A percentile compares a stretch with the other conserved stretches of the same genome.
Evolutionary conservation across 1,284 basidiomycete genomes (phyloP).

Genomic region (Pisolithus thermaeus): DNA sequence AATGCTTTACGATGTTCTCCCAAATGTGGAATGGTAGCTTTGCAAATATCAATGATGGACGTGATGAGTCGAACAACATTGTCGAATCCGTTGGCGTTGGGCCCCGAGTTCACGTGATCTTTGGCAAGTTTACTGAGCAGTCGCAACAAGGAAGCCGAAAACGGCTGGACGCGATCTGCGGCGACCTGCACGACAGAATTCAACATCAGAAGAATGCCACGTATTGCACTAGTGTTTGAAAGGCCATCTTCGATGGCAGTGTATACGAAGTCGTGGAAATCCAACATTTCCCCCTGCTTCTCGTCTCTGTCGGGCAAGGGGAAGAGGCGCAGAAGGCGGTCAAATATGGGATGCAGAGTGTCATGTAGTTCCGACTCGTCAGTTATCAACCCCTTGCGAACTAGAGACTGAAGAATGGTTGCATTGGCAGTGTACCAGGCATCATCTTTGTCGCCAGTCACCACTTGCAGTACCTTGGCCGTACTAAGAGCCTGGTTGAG

Average conservation of each 20-base stretch:
- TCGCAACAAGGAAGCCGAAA: conserved; percentile 75
- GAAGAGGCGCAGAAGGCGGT: conserved; percentile 79
- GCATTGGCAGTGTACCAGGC: conserved; percentile 80
- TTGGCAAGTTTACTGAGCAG: conserved; percentile 84
- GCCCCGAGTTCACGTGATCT: conserved; percentile 72
- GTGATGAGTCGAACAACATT: conserved; percentile 57
- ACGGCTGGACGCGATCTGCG: conserved; percentile 83
- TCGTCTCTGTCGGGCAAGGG: conserved; percentile 81
- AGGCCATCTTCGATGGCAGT: conserved; percentile 78
- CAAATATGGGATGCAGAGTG: conserved; percentile 78
- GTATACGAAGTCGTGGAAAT: conserved; percentile 78
- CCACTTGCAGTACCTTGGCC: conserved; percentile 86
- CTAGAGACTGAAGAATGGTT: conserved; percentile 77
- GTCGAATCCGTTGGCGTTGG: conserved; percentile 46
- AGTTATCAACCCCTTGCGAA: conserved; percentile 82
- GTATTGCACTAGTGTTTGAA: conserved; percentile 66
- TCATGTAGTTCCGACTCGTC: conserved; percentile 78
- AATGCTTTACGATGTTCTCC: conserved; percentile 73
- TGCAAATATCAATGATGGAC: conserved; percentile 68
- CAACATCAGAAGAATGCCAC: conserved; percentile 82
- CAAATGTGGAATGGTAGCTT: conserved; percentile 56
- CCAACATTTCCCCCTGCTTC: conserved; percentile 61
- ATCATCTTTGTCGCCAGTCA: conserved; percentile 80
- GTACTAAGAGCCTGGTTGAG: conserved; percentile 75
- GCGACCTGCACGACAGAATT: conserved; percentile 83